Evolutionary conservation across 257 asterid species (phyloP).

Genomic region (Knoxia roxburghii): DNA sequence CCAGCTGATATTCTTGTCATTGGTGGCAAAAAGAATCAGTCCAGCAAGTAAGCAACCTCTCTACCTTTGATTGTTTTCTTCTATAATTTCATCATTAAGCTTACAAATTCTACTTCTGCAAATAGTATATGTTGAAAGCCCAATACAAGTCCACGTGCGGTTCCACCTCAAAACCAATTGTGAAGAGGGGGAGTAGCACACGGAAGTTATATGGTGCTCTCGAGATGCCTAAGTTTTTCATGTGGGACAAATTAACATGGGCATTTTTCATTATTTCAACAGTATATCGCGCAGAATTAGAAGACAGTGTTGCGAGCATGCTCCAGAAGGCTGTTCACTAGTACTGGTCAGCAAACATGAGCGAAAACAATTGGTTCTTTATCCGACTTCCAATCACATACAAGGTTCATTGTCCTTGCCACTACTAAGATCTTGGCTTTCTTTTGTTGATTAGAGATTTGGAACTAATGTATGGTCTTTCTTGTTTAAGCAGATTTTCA

Average conservation of each 20-base stretch:
- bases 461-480: background rate
- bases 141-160: no score
- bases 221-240: no score
- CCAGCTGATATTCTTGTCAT: constrained; percentile 58
- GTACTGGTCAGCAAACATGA: constrained; percentile 35
- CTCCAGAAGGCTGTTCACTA: constrained; percentile 59
- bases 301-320: constrained; percentile 45
- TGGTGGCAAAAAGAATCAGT: constrained; percentile 34
- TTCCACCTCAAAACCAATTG: no score
- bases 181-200: no score
- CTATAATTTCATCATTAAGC: background rate
- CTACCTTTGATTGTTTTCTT: constrained; percentile 12
- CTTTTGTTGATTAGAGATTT: background rate
- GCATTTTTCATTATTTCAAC: no score
- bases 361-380: constrained; percentile 12
- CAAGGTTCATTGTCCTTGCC: constrained; percentile 27
- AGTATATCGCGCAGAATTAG: constrained; percentile 28
- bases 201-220: no score
- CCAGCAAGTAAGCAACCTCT: constrained; percentile 41
- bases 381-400: constrained; percentile 21
- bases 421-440: background rate
- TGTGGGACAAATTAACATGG: no score
- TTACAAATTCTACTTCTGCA: constrained; percentile 12
- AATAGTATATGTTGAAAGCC: no score
- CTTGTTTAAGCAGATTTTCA: constrained; percentile 31